These are phyloP conservation scores for Skeletonema potamos DNA, from an alignment of 108 stramenopile species.

Conservation along the genomic window DNA sequence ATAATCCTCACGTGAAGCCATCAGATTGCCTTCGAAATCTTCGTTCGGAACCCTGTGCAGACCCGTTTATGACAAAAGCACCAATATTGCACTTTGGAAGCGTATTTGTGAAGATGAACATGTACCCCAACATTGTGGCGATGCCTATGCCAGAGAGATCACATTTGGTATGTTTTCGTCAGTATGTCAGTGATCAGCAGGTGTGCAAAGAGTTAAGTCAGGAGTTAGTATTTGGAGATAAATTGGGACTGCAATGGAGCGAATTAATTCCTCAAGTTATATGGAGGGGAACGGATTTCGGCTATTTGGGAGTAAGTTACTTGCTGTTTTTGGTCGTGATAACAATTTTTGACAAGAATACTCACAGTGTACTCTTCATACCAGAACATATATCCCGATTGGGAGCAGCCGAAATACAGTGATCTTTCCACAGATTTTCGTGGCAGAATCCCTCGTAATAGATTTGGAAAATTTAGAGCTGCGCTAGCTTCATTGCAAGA, in stretches of 20 bases:
- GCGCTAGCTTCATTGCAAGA: neutral
- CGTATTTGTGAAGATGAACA: neutral
- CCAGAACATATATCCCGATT: neutral
- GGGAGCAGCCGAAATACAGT: neutral
- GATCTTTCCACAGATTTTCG: neutral
- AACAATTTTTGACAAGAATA: neutral
- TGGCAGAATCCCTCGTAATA: neutral
- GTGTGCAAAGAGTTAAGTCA: neutral
- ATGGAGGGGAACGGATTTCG: slow-evolving; percentile 3
- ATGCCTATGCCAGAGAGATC: neutral
- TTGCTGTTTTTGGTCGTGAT: neutral
- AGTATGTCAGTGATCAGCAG: neutral
- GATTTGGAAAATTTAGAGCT: neutral
- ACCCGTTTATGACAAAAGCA: neutral
- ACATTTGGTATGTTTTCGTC: neutral
- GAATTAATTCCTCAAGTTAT: neutral
- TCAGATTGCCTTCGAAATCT: neutral
- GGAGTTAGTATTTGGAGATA: neutral
- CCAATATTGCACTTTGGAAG: neutral
- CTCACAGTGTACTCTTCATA: neutral
- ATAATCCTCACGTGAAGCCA: neutral
- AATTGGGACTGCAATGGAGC: neutral
- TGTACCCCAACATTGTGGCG: neutral
- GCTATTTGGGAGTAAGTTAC: neutral
- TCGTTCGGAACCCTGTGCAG: neutral